Evolutionary conservation across 148 eudicot genomes (phyloP), one percentile per base, ranked within the genome.

Genomic region (Drosera capensis): DNA sequence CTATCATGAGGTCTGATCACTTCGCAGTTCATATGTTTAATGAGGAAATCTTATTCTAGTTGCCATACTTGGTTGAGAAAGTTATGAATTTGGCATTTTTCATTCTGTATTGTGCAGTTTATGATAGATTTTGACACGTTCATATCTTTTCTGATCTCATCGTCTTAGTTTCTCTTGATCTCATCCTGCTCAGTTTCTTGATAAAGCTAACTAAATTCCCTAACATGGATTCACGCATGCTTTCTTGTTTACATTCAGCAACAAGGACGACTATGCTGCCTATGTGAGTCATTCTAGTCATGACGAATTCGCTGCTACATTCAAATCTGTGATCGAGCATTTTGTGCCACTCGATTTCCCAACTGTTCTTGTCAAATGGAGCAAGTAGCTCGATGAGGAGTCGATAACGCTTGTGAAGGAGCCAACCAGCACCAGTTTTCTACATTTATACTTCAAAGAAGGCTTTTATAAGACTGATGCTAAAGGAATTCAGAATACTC

Each of bases 271-370:
- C 7, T 79, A 58, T 52, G 46, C 24, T 23, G 52, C 72, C 16
- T 87, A 71, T 23, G 36, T 42, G 0, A 24, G 67, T 28, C 88
- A 87, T 37, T 94, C 94, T 1, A 72, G 70, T 26, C 96, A 87
- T 56, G 54, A 59, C n/a, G 82, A 82, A 28, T 82, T 82, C 40
- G 76, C 94, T 2, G 24, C 67, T 23, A 68, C 74, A 17, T 79
- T 87, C 50, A 71, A 80, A 1, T 23, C 60, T 0, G 82, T 60
- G 1, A 74, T 87, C 23, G 94, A 82, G 0, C 79, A 87, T 46
- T 63, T 81, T 48, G 63, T 82, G 43, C 60, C 77, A 13, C 88
- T 87, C 23, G 96, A 87, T 69, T 87, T 87, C 56, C 75, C 82
- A 3, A 48, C 55, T 23, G 60, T 70, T 43, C 48, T 73, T 20